Evolutionary conservation across 2,329 filamentous ascomycete genomes (phyloP), one percentile per base, ranked within the genome.

Genomic region (Aspergillus fumigatiaffinis): DNA sequence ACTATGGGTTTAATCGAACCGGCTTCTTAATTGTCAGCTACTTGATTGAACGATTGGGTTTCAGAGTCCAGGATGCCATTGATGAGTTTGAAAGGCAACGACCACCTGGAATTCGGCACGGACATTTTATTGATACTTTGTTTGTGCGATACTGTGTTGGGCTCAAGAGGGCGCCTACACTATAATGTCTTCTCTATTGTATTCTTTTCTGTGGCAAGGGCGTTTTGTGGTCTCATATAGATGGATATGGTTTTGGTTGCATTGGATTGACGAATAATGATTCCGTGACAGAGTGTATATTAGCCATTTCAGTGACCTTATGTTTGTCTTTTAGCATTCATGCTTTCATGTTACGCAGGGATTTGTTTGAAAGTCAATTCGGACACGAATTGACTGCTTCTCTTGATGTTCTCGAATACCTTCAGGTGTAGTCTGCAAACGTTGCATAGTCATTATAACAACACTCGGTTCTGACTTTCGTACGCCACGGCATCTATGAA

Each of bases 1-100:
- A 97, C 69, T 97, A 97, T 66, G 93, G 93, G 0, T 97, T 95
- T 77, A 97, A 97, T 71, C 84, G 92, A 23, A 97, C 93, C 0
- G 93, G 93, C 0, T 96, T 93, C 72, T 90, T 97, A 69, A 85
- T 97, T 52, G 88, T 91, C 32, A 91, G 87, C 68, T 97, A 97
- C 69, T 79, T 97, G n/a, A 87, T 97, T 14, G 92, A 97, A 76
- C 81, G 86, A 50, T 84, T 89, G 63, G 87, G 84, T 0, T 92
- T 85, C 67, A 79, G 78, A 23, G 84, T 96, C 1, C 84, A 89
- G 66, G 85, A 88, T 54, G 93, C 93, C 1, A 86, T 97, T 59
- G 85, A 90, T 53, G 82, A 86, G 59, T 97, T 97, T 76, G 86
- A 86, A 20, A 76, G 76, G 63, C 84, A 84, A 55, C 80, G 92